phyloP scores from a whole-genome alignment of 177 flowering plant species.

The Telopea speciosissima region DNA sequence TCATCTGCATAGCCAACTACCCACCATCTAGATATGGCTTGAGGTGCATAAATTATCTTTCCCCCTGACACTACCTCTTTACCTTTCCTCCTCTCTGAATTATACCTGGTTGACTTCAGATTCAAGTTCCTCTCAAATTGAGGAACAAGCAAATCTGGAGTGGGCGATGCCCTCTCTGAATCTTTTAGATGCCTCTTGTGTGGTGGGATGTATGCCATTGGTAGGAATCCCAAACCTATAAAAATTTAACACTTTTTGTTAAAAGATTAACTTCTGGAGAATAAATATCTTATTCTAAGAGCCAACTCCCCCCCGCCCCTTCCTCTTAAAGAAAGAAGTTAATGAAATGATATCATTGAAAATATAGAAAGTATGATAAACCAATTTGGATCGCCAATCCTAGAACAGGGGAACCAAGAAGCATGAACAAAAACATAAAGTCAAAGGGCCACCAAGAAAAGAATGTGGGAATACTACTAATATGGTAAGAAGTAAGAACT shows the following conservation, averaged over 20 bases:
- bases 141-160: not conserved
- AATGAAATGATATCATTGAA: too few species aligned
- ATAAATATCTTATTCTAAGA: too few species aligned
- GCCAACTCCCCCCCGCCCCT: too few species aligned
- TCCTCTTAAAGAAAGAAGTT: too few species aligned
- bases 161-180: not conserved
- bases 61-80: not conserved
- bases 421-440: too few species aligned
- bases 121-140: not conserved
- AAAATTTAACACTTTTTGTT: not conserved
- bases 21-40: not conserved
- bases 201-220: slow-evolving; percentile 2
- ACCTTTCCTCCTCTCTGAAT: not conserved
- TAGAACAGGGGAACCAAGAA: too few species aligned
- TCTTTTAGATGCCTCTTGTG: not conserved
- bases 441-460: too few species aligned
- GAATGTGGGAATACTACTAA: too few species aligned
- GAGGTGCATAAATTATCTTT: not conserved
- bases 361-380: too few species aligned
- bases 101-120: not conserved
- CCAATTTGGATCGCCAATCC: too few species aligned
- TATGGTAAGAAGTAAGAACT: too few species aligned
- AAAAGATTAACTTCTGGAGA: too few species aligned
- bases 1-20: not conserved
- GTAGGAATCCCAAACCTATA: not conserved